Base-by-base conservation (phyloP, 2,329 filamentous ascomycete genomes). In the Aspergillus melleus region DNA sequence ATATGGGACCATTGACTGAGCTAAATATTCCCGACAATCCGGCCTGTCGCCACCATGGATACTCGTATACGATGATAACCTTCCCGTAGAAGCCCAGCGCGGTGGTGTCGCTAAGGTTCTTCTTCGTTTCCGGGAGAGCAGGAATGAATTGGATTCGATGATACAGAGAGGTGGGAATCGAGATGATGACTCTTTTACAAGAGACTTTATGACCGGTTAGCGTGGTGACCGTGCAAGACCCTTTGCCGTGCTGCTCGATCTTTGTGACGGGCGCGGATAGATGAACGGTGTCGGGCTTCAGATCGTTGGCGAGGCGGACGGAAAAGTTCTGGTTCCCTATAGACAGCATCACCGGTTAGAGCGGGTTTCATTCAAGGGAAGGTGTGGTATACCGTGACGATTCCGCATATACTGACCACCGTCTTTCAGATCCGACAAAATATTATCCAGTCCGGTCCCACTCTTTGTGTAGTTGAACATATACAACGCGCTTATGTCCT, bases 401-500 rank as follows among this genome's bases (percentile, higher is more conserved):
- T 81, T 68, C 2, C 83, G 76, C 8, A 86, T 72, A 64, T 83
- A 78, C 62, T 85, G 82, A 0, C 80, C 84, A 11, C 84, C 84
- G 52, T 78, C 66, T 62, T 82, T 81, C 36, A 71, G 64, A 63
- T 86, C 84, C 0, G 81, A 83, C 0, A 81, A 73, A 74, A 85
- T 80, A 44, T 78, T 72, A 59, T 82, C 61, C 5, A 86, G 72
- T 0, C 85, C 84, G 6, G 79, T 78, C 2, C 81, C 81, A 16
- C 76, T 76, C 65, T 80, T 81, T 74, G 79, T 81, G 68, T 86
- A 85, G 66, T 84, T 76, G 29, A 87, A 72, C 64, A 86, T 83
- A 65, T 72, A 85, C 3, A 83, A 67, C 1, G 83, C 81, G 16
- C 77, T 80, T 9, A 85, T 66, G n/a, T 85, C 81, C 1, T 57